Conservation (phyloP, 1,284 basidiomycete genomes). For the Leccinum pseudoinsigne region DNA sequence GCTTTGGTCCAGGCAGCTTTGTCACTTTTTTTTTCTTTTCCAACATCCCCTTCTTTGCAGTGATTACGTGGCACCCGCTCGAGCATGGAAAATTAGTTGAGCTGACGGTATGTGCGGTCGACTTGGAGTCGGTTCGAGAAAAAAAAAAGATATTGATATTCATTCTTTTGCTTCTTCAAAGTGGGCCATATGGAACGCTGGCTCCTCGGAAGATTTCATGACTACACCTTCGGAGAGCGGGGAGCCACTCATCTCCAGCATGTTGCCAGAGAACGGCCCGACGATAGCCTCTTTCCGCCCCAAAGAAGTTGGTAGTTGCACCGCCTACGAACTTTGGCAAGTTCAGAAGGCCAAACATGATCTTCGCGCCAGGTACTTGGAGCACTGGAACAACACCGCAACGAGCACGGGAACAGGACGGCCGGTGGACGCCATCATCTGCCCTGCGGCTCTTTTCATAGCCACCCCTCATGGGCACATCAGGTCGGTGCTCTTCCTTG, state of each 20-base stretch:
- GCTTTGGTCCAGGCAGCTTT: too few species aligned
- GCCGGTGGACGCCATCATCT: constrained; percentile 64
- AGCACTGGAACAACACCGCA: constrained; percentile 56
- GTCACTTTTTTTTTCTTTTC: too few species aligned
- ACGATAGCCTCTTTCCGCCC: constrained; percentile 10
- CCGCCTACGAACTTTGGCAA: constrained; percentile 59
- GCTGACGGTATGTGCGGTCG: constrained; percentile 34
- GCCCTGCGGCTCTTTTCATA: constrained; percentile 51
- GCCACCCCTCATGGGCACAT: constrained; percentile 57
- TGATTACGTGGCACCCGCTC: constrained; percentile 43
- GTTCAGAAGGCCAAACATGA: constrained; percentile 45
- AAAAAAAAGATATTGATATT: neutral
- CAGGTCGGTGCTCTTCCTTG: constrained; percentile 36
- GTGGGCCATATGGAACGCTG: constrained; percentile 45
- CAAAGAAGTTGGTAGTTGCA: constrained; percentile 22
- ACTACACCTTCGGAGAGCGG: constrained; percentile 40
- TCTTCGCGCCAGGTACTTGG: constrained; percentile 50
- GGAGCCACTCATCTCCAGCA: constrained; percentile 52
- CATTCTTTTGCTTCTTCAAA: constrained; percentile 12
- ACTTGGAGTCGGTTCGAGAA: neutral
- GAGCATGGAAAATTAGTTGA: constrained; percentile 40
- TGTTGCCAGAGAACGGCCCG: constrained; percentile 38
- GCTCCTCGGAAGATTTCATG: constrained; percentile 44
- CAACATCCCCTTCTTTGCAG: constrained; percentile 17
- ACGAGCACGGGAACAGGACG: constrained; percentile 54